Percentiles rank a stretch among this genome's conserved stretches.
Evolutionary conservation across 306 rosid genomes (phyloP).

Genomic region (Chamaecrista fasciculata): DNA sequence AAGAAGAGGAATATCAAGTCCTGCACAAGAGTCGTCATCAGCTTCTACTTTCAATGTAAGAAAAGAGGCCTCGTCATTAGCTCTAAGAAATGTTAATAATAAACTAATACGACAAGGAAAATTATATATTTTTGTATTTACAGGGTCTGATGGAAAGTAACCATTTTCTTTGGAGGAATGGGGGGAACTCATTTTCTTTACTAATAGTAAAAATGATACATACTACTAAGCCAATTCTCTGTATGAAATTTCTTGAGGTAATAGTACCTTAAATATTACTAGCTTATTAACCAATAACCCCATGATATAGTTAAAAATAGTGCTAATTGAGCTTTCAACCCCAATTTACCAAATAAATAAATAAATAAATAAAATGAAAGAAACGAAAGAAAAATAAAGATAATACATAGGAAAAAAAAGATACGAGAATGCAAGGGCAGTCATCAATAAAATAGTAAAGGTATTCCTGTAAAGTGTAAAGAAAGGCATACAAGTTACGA

Average conservation of each 20-base stretch:
- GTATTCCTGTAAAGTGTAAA: background rate
- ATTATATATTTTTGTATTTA: slow-evolving; percentile 19
- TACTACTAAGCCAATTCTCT: background rate
- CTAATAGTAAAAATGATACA: background rate
- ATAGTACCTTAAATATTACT: background rate
- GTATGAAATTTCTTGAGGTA: background rate
- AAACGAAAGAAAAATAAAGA: background rate
- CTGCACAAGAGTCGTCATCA: slow-evolving; percentile 58
- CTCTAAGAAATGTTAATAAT: slow-evolving; percentile 7
- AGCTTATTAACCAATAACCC: background rate
- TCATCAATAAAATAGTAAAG: slow-evolving; percentile 16
- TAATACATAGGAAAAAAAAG: background rate
- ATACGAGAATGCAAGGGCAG: background rate
- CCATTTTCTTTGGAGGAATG: background rate
- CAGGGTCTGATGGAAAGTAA: background rate
- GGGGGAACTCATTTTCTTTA: background rate
- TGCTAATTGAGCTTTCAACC: background rate
- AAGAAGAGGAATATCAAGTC: slow-evolving; percentile 72
- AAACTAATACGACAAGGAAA: slow-evolving; percentile 16
- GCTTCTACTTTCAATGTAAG: slow-evolving; percentile 27
- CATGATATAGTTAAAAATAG: background rate
- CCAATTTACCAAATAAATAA: background rate
- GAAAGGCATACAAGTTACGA: slow-evolving; percentile 6
- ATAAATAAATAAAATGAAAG: background rate
- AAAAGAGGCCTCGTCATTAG: slow-evolving; percentile 15